phyloP scores from a whole-genome alignment of 768 basidiomycete genomes.

The Grammothele lineata region DNA sequence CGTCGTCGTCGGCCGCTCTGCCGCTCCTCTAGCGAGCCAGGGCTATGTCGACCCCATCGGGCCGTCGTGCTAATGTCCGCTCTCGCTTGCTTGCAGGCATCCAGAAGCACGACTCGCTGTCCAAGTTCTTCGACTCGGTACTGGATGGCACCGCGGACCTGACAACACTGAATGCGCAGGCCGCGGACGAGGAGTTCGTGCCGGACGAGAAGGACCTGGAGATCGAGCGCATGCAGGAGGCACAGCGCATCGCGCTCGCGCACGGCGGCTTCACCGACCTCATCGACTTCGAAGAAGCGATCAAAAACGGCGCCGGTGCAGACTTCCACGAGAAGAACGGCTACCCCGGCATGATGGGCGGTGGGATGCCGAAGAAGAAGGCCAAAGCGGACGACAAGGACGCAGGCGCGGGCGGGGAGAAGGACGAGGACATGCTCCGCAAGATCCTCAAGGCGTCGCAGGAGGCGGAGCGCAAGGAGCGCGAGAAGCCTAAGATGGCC shows the following conservation, averaged over 20 bases:
- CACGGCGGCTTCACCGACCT: constrained; percentile 48
- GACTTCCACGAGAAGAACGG: constrained; percentile 43
- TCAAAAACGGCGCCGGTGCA: constrained; percentile 37
- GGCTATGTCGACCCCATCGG: neutral
- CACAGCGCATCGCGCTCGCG: constrained; percentile 45
- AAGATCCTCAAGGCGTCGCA: constrained; percentile 24
- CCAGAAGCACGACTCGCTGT: constrained; percentile 70
- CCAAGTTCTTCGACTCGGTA: constrained; percentile 68
- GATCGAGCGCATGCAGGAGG: constrained; percentile 47
- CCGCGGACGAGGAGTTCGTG: constrained; percentile 38
- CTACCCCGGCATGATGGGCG: constrained; percentile 39
- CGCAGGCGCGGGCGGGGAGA: constrained; percentile 16
- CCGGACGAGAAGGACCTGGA: constrained; percentile 40
- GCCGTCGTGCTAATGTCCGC: neutral
- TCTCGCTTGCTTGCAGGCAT: constrained; percentile 42
- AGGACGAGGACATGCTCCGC: constrained; percentile 25
- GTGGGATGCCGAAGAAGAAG: constrained; percentile 32
- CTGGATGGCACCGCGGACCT: constrained; percentile 66
- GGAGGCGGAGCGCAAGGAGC: constrained; percentile 20
- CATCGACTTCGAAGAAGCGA: constrained; percentile 49
- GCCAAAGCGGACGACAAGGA: constrained; percentile 14
- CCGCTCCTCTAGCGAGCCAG: no score
- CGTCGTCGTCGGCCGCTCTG: constrained; percentile 3
- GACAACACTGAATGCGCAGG: constrained; percentile 33
- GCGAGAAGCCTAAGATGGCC: constrained; percentile 16